Percentiles rank a stretch among this genome's conserved stretches.
phyloP scores from a whole-genome alignment of 768 basidiomycete species.

The Mycena olivaceomarginata region DNA sequence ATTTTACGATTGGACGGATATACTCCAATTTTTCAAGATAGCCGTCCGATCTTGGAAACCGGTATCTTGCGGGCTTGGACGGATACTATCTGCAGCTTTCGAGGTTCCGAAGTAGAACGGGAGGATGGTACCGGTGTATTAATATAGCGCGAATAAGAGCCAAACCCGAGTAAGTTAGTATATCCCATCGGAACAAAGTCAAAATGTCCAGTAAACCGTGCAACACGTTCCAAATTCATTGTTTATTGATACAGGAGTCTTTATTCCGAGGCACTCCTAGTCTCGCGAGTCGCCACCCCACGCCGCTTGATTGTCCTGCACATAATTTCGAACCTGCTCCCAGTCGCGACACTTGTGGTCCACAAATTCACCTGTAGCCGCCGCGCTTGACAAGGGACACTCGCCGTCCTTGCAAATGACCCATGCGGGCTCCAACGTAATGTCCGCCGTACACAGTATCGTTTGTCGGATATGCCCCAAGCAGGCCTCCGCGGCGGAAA shows the following conservation, averaged over 20 bases:
- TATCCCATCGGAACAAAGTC: no score
- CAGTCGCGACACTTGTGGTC: slow-evolving; percentile 39
- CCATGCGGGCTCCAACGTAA: slow-evolving; percentile 34
- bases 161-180: no score
- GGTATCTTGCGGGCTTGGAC: slow-evolving; percentile 45
- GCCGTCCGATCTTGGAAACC: slow-evolving; percentile 33
- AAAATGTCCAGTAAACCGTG: no score
- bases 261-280: no score
- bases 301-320: slow-evolving; percentile 31
- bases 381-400: slow-evolving; percentile 23
- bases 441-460: slow-evolving; percentile 38
- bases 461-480: slow-evolving; percentile 35
- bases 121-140: background rate
- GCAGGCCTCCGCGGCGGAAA: slow-evolving; percentile 36
- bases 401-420: slow-evolving; percentile 30
- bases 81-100: slow-evolving; percentile 40
- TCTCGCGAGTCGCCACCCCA: background rate
- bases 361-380: slow-evolving; percentile 27
- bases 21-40: slow-evolving; percentile 32
- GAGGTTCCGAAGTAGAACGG: slow-evolving; percentile 31
- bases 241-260: no score
- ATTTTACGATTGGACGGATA: slow-evolving; percentile 37
- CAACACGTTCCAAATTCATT: no score
- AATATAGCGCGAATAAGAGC: no score
- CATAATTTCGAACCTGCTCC: slow-evolving; percentile 37